These are phyloP conservation scores for Funneliformis geosporum DNA, from an alignment of 192 early-diverging fungal genomes.

Conservation along the genomic window DNA sequence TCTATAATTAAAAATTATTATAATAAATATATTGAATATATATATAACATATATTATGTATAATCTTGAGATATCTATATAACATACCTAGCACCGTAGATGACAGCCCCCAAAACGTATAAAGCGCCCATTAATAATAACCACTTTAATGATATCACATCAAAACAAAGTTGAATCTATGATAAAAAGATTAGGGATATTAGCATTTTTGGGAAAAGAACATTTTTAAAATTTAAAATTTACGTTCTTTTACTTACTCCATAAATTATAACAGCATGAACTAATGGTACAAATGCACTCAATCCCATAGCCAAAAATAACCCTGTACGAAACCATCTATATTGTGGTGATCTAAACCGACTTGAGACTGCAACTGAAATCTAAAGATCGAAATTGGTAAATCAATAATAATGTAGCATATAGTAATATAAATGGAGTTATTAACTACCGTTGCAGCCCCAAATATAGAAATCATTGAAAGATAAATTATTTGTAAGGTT, in stretches of 20 bases:
- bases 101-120: constrained; percentile 81
- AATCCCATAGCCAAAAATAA: constrained; percentile 83
- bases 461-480: constrained; percentile 59
- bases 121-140: constrained; percentile 71
- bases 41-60: neutral
- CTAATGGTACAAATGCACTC: constrained; percentile 69
- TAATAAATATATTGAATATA: neutral
- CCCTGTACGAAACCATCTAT: constrained; percentile 73
- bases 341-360: constrained; percentile 72
- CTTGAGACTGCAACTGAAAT: constrained; percentile 59
- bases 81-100: constrained; percentile 64
- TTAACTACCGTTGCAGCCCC: constrained; percentile 61
- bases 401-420: neutral
- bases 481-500: constrained; percentile 54
- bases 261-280: constrained; percentile 65
- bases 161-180: constrained; percentile 38
- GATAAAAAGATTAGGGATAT: constrained; percentile 5
- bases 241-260: constrained; percentile 53
- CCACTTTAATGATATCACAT: constrained; percentile 63
- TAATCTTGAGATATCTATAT: neutral
- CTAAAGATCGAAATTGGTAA: constrained; percentile 17
- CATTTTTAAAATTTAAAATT: too few species aligned
- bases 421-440: neutral
- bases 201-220: constrained; percentile 17
- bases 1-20: constrained; percentile 35